phyloP scores from a whole-genome alignment of 1,284 basidiomycete genomes.

The Boletus mariae region DNA sequence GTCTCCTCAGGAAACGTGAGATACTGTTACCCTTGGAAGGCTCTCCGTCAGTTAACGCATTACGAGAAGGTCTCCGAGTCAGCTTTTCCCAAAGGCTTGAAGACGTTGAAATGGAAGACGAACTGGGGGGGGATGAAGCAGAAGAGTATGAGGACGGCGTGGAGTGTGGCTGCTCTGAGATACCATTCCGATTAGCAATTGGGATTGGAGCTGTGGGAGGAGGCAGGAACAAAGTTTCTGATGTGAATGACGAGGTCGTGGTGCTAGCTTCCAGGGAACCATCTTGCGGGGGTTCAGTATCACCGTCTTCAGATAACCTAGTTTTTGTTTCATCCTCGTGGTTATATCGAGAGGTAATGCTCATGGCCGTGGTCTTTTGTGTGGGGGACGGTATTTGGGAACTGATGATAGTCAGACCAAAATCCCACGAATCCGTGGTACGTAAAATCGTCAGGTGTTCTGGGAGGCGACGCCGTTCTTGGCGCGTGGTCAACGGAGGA shows the following conservation, averaged over 20 bases:
- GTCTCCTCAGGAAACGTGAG: constrained; percentile 20
- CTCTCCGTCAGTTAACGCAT: constrained; percentile 12
- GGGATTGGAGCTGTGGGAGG: constrained; percentile 8
- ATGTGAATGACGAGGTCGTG: background rate
- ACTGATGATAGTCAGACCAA: constrained; percentile 15
- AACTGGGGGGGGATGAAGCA: background rate
- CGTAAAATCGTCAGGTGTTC: constrained; percentile 17
- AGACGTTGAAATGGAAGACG: constrained; percentile 7
- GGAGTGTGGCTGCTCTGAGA: background rate
- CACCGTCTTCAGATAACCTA: constrained; percentile 1
- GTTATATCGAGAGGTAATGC: constrained; percentile 4
- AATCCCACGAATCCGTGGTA: constrained; percentile 34
- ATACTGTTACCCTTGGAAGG: constrained; percentile 15
- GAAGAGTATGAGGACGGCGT: constrained; percentile 5
- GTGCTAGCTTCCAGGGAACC: background rate
- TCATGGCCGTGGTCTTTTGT: constrained; percentile 5
- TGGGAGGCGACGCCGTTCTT: constrained; percentile 45
- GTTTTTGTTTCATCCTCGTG: constrained; percentile 9
- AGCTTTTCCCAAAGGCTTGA: constrained; percentile 27
- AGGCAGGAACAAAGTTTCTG: background rate
- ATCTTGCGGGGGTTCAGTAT: background rate
- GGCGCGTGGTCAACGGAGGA: constrained; percentile 65
- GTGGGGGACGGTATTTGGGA: constrained; percentile 11
- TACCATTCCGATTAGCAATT: background rate
- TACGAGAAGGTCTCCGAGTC: constrained; percentile 20